phyloP scores from a whole-genome alignment of 768 basidiomycete species.

The Pleurotus eryngii region DNA sequence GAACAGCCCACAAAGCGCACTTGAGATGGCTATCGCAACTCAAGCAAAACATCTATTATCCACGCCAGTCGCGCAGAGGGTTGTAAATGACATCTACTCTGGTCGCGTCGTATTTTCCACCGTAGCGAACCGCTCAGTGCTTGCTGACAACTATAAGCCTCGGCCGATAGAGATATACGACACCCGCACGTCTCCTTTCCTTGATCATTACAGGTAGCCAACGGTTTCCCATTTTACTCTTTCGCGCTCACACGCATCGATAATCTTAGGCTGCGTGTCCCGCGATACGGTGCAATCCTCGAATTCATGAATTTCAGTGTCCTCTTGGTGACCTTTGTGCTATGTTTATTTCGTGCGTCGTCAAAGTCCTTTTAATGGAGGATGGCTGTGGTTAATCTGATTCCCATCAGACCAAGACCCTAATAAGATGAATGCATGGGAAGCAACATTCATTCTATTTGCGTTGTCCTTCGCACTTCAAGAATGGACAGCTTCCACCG shows the following conservation, averaged over 20 bases:
- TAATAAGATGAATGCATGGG: constrained; percentile 52
- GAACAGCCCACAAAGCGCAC: constrained; percentile 72
- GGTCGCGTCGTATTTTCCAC: constrained; percentile 73
- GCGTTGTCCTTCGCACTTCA: constrained; percentile 76
- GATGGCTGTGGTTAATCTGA: too few species aligned
- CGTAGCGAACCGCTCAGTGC: constrained; percentile 63
- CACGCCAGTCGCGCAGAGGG: constrained; percentile 78
- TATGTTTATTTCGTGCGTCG: constrained; percentile 69
- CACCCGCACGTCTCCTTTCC: constrained; percentile 58
- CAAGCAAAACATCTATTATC: constrained; percentile 81
- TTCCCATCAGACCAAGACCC: constrained; percentile 50
- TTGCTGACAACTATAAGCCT: constrained; percentile 89
- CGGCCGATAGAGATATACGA: constrained; percentile 74
- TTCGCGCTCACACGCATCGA: neutral
- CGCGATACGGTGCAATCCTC: constrained; percentile 71
- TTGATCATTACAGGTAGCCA: constrained; percentile 77
- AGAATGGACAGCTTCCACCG: constrained; percentile 84
- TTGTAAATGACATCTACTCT: constrained; percentile 83
- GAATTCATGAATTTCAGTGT: constrained; percentile 77
- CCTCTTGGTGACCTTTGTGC: constrained; percentile 64
- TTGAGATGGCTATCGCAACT: constrained; percentile 93
- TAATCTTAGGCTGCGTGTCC: constrained; percentile 64
- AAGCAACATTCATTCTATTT: constrained; percentile 72
- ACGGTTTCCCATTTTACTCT: neutral
- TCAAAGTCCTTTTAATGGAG: neutral